Evolutionary conservation across 176 grass and related monocot species (phyloP), one percentile per base, ranked within the genome.

Genomic region (Cocos nucifera): DNA sequence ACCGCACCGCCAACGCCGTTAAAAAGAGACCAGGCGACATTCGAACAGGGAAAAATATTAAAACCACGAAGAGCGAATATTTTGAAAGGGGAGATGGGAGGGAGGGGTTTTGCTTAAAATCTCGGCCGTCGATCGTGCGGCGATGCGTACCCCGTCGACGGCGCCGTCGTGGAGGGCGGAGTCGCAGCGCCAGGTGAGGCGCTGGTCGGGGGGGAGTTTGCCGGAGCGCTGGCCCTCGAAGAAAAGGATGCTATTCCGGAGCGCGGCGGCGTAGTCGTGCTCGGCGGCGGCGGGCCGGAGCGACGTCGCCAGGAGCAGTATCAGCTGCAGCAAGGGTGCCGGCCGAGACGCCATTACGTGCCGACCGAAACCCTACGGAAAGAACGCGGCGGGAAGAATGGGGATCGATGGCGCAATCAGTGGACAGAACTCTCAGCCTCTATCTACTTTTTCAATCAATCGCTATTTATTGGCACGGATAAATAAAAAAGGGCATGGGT

Each of bases 211-310:
- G 0, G 91, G 91, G 0, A 95, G 78, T 4, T 75, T 77, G 5
- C 86, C 91, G 3, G 91, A 95, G 5, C 86, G 71, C 74, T 95
- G 91, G 20, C 91, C 91, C 64, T 95, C 86, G 52, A 90, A 95
- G 63, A 95, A 95, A 19, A 95, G 71, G 48, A 95, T 86, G 79
- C 79, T 81, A 79, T 95, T 95, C 82, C 28, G 77, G 22, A 95
- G 83, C 4, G 86, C 90, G 44, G 86, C 86, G 52, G 25, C 51
- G 66, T 95, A 89, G 74, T 86, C 83, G 66, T 95, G 89, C 15
- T 24, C 39, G 53, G n/a, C 9, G 35, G 35, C 10, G 0, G 54
- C 5, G 0, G 28, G 14, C 2, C 12, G 54, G 19, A 55, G 50
- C 20, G 49, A 39, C 24, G 67, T 5, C 20, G 64, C 14, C 17